Evolutionary conservation across 352 stramenopile genomes (phyloP).

Genomic region (Plasmopara halstedii): DNA sequence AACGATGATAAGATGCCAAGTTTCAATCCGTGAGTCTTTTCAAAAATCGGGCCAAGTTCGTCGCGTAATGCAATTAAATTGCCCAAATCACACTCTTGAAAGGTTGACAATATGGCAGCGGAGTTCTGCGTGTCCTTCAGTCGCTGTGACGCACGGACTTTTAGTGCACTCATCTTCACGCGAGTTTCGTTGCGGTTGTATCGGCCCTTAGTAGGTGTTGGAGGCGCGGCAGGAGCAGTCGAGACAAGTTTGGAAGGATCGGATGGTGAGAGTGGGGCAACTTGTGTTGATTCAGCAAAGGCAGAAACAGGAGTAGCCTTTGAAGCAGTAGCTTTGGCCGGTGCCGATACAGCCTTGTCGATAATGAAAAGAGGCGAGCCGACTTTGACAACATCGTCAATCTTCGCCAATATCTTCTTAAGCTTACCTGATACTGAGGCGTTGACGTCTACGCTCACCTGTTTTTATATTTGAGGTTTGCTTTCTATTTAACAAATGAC

Average conservation of each 20-base stretch:
- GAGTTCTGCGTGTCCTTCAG: conserved; percentile 98
- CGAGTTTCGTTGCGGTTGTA: conserved; percentile 69
- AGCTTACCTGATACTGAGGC: conserved; percentile 87
- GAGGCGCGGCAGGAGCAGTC: conserved; percentile 15
- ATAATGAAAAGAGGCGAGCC: conserved; percentile 49
- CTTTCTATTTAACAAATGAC: background rate
- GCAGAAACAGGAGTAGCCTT: conserved; percentile 9
- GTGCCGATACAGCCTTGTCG: conserved; percentile 23
- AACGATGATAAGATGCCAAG: conserved; percentile 99
- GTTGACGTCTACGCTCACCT: conserved; percentile 89
- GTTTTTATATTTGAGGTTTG: background rate
- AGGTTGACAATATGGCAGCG: conserved; percentile 98
- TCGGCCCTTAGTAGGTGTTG: conserved; percentile 11
- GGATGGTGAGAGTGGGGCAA: conserved; percentile 15
- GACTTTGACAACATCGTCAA: conserved; percentile 96
- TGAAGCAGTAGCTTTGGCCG: conserved; percentile 10
- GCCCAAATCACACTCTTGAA: conserved; percentile 98
- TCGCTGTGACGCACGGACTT: conserved; percentile 90
- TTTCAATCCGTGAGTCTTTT: conserved; percentile 96
- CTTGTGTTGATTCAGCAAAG: conserved; percentile 13
- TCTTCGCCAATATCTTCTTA: conserved; percentile 88
- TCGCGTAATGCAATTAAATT: conserved; percentile 92
- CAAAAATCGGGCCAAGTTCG: conserved; percentile 90
- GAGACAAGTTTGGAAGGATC: conserved; percentile 22
- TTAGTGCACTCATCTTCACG: conserved; percentile 95